Conservation (phyloP, 768 basidiomycete species). For the Multifurca ochricompacta region DNA sequence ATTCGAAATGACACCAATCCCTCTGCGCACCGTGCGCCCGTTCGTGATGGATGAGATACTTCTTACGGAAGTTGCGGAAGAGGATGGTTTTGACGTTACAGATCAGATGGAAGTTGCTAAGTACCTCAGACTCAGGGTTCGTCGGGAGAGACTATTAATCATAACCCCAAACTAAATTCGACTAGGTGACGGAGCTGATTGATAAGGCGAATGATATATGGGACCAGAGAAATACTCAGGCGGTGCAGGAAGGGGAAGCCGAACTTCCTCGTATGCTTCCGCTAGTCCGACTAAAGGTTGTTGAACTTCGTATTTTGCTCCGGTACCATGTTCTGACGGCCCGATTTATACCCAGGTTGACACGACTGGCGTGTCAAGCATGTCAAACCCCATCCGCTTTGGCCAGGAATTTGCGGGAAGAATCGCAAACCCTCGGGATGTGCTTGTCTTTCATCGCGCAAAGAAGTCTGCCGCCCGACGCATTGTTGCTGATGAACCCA, state of each 20-base stretch:
- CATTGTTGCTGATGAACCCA: slow-evolving; percentile 68
- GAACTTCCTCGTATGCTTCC: slow-evolving; percentile 70
- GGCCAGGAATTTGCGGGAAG: slow-evolving; percentile 90
- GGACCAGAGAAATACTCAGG: slow-evolving; percentile 64
- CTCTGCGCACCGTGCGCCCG: slow-evolving; percentile 86
- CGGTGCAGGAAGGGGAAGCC: slow-evolving; percentile 53
- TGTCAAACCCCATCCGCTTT: slow-evolving; percentile 94
- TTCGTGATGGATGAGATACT: slow-evolving; percentile 83
- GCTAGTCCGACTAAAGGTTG: slow-evolving; percentile 75
- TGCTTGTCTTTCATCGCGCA: slow-evolving; percentile 82
- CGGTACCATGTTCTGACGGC: not conserved
- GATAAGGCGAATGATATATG: slow-evolving; percentile 68
- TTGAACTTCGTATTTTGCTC: not conserved
- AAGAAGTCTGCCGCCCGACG: slow-evolving; percentile 49
- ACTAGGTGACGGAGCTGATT: slow-evolving; percentile 72
- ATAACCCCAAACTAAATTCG: not conserved
- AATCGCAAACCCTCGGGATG: slow-evolving; percentile 91
- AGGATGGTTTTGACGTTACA: slow-evolving; percentile 64
- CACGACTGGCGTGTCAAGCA: slow-evolving; percentile 82
- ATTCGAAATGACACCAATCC: slow-evolving; percentile 78
- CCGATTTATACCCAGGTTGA: slow-evolving; percentile 53
- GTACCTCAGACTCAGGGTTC: slow-evolving; percentile 65
- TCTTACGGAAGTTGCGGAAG: slow-evolving; percentile 69
- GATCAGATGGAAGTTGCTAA: slow-evolving; percentile 81
- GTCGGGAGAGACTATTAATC: not conserved